A percentile compares a stretch with the other conserved stretches of the same genome.
phyloP scores from a whole-genome alignment of 345 rosid genomes.

The Gossypium ekmanianum region DNA sequence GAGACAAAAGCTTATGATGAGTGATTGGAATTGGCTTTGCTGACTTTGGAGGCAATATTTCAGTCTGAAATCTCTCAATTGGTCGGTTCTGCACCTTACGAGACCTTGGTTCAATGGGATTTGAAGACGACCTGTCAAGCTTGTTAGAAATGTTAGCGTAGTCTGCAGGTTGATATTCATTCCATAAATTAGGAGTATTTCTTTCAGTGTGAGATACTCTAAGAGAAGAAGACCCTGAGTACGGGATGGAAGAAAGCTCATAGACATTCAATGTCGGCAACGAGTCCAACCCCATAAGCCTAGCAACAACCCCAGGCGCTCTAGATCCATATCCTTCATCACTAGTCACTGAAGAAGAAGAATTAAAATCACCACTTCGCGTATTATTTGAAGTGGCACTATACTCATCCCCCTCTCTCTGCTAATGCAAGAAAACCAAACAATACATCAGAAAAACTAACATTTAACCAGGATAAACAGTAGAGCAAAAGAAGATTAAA shows the following conservation, averaged over 20 bases:
- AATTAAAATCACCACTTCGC: conserved; percentile 47
- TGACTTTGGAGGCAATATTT: conserved; percentile 67
- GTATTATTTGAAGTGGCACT: conserved; percentile 39
- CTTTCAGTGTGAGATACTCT: conserved; percentile 31
- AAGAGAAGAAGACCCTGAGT: conserved; percentile 27
- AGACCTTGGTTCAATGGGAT: conserved; percentile 34
- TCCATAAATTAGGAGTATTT: conserved; percentile 31
- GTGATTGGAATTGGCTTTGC: conserved; percentile 60
- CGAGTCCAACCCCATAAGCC: conserved; percentile 93
- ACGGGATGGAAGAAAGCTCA: conserved; percentile 37
- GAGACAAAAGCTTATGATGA: conserved; percentile 72
- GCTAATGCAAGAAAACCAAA: conserved; percentile 16
- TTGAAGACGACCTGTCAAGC: conserved; percentile 33
- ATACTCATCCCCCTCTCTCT: conserved; percentile 48
- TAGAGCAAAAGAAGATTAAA: conserved; percentile 11
- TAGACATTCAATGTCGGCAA: conserved; percentile 54
- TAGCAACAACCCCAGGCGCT: conserved; percentile 89
- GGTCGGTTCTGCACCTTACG: conserved; percentile 44
- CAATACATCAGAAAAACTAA: conserved; percentile 17
- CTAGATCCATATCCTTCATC: conserved; percentile 58
- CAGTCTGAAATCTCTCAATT: conserved; percentile 74
- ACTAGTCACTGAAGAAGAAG: conserved; percentile 62
- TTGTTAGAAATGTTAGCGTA: conserved; percentile 30
- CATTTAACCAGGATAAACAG: background rate
- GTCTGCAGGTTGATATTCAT: conserved; percentile 40